Evolutionary conservation across 2,329 filamentous ascomycete genomes (phyloP), one percentile per base, ranked within the genome.

Genomic region (Boeremia lycopersici): DNA sequence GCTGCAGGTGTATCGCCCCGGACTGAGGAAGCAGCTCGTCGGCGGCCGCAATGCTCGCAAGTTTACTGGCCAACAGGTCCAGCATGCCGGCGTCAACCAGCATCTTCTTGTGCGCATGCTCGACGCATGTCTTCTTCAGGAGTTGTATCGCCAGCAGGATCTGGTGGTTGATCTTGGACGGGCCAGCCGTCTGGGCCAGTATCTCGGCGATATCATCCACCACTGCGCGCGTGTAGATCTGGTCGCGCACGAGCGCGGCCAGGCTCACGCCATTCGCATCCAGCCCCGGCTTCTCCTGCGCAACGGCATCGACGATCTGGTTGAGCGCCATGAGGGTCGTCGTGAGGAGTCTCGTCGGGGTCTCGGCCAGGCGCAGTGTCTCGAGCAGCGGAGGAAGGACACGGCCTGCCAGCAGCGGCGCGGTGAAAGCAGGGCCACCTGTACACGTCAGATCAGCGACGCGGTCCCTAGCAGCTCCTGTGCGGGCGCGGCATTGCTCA

Each of bases 341-440:
- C 12, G 91, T 80, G 23, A 90, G 82, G 43, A 96, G 82, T 62
- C 86, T 84, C 2, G 86, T 78, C 19, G 87, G 84, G 55, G 85
- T 86, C 54, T 85, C 82, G 52, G 75, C 77, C 0, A 89, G 86
- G 35, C 88, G 87, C n/a, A 92, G 78, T 56, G 87, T 85, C 62
- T 84, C 79, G 53, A 96, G 78, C 52, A 96, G 81, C n/a, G 84
- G 83, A 7, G 86, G 82, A n/a, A 96, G 78, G 9, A 86, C 81
- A 53, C 82, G 81, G 48, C 87, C 86, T 25, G 87, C 83, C 57
- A 91, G 81, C 26, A 98, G 80, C 13, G 92, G 89, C 6, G 82
- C 77, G 36, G 96, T 83, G 74, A 95, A 96, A 13, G 88, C 79
- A 39, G 91, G 85, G 6, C 93, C 93, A 62, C 89, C 92, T 96